Percentiles rank a stretch among this genome's conserved stretches.
phyloP scores from a whole-genome alignment of 2,329 filamentous ascomycete genomes.

The Ophiocordyceps australis region DNA sequence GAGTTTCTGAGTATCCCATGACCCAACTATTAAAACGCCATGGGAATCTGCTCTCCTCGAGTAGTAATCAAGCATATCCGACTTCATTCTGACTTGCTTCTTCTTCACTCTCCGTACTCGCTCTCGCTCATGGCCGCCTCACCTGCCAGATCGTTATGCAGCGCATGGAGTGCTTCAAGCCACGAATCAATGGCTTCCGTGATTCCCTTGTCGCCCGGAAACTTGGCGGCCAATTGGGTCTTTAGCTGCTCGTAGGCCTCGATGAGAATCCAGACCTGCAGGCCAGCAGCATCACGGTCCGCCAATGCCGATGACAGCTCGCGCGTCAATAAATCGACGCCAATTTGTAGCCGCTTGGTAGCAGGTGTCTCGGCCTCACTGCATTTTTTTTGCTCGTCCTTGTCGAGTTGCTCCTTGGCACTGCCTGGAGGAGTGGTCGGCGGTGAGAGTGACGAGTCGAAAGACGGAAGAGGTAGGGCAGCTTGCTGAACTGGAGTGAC shows the following conservation, averaged over 20 bases:
- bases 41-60: no score
- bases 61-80: no score
- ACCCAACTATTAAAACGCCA: no score
- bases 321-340: constrained; percentile 28
- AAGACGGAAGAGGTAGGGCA: no score
- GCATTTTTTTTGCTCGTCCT: neutral
- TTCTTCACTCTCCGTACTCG: constrained; percentile 11
- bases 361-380: constrained; percentile 5
- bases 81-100: neutral
- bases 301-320: constrained; percentile 26
- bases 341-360: constrained; percentile 28
- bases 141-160: constrained; percentile 18
- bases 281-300: constrained; percentile 17
- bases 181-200: constrained; percentile 23
- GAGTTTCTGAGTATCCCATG: no score
- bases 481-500: constrained; percentile 27
- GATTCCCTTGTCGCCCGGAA: constrained; percentile 13
- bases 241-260: constrained; percentile 36
- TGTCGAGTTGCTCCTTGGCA: constrained; percentile 3
- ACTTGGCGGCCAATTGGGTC: constrained; percentile 21
- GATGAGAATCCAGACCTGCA: constrained; percentile 39
- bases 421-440: constrained; percentile 13
- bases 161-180: constrained; percentile 26
- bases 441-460: constrained; percentile 20
- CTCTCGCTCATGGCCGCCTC: constrained; percentile 8